A percentile compares a stretch with the other conserved stretches of the same genome.
These are phyloP conservation scores for Dimocarpus longan DNA, from an alignment of 345 rosid species.

Conservation along the genomic window DNA sequence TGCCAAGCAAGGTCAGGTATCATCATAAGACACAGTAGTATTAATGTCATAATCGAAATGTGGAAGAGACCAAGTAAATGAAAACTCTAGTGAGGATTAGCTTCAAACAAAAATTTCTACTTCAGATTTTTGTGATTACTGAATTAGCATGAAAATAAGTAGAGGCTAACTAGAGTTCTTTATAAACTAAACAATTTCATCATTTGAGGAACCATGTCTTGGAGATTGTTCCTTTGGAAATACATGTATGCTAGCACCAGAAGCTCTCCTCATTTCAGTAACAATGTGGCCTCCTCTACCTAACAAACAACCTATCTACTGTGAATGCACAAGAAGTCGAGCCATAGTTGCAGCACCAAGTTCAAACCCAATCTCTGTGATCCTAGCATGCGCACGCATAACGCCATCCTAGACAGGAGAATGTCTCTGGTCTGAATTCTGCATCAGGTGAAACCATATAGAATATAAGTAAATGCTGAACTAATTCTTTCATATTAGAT, in stretches of 20 bases:
- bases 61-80: background rate
- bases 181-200: constrained; percentile 76
- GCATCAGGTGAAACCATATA: constrained; percentile 25
- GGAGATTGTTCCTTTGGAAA: constrained; percentile 63
- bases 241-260: constrained; percentile 67
- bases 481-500: too few relatives aligned
- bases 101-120: too few relatives aligned
- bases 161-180: too few relatives aligned
- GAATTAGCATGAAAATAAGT: background rate
- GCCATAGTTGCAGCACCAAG: constrained; percentile 66
- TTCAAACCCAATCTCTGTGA: constrained; percentile 78
- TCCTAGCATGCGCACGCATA: constrained; percentile 41
- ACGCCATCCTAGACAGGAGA: constrained; percentile 80
- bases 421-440: constrained; percentile 65
- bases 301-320: constrained; percentile 60
- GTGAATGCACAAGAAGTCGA: constrained; percentile 68
- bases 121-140: background rate
- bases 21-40: background rate
- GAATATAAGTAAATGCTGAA: constrained; percentile 8
- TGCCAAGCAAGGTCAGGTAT: background rate
- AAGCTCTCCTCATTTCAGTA: constrained; percentile 73
- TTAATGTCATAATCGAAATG: too few relatives aligned
- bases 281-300: constrained; percentile 76
- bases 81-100: background rate
- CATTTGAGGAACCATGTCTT: constrained; percentile 53